phyloP scores from a whole-genome alignment of 1,284 basidiomycete species.

The Ustilago xerochloae region DNA sequence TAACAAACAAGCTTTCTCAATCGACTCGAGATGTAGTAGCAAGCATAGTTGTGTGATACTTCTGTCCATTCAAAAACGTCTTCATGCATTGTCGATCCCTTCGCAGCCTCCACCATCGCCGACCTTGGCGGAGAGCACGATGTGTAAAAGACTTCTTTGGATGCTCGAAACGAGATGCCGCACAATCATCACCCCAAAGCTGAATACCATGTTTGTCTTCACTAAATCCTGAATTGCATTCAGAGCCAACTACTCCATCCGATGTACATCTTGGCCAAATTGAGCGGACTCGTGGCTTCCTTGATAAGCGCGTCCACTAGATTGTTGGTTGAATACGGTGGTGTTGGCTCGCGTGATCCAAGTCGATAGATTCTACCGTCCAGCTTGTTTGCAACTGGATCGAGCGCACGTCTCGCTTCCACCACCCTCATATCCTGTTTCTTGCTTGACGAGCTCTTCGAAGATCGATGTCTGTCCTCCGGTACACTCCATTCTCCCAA shows the following conservation, averaged over 20 bases:
- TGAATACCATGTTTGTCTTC: too few relatives aligned
- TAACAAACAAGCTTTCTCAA: too few relatives aligned
- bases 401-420: constrained; percentile 61
- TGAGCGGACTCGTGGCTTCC: constrained; percentile 58
- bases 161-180: too few relatives aligned
- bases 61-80: too few relatives aligned
- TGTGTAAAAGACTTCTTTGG: too few relatives aligned
- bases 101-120: too few relatives aligned
- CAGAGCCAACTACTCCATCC: constrained; percentile 59
- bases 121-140: too few relatives aligned
- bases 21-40: too few relatives aligned
- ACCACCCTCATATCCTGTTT: constrained; percentile 53
- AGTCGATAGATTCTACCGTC: constrained; percentile 57
- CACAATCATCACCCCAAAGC: too few relatives aligned
- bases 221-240: not conserved
- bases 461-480: constrained; percentile 63
- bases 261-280: constrained; percentile 65
- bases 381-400: constrained; percentile 63
- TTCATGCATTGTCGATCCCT: too few relatives aligned
- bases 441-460: constrained; percentile 20
- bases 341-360: constrained; percentile 44
- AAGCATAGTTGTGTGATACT: too few relatives aligned
- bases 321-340: constrained; percentile 62
- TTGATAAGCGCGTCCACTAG: constrained; percentile 66
- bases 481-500: constrained; percentile 91